These are phyloP conservation scores for Lotmaria passim DNA, from an alignment of 208 protist species.

Conservation along the genomic window DNA sequence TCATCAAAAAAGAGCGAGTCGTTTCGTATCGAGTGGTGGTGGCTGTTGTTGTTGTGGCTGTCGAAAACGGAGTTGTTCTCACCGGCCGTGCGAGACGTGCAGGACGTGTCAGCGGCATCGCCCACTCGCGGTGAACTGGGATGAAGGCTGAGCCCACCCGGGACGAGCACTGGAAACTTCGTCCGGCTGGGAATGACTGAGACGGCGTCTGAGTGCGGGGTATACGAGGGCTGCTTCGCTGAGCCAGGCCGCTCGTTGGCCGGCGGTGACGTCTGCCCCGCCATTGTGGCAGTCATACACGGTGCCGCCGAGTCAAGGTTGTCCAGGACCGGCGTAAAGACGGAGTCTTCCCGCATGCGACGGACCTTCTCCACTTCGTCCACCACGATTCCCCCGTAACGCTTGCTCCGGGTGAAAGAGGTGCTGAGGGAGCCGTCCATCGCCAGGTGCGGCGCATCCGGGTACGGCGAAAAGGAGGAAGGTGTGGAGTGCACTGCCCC, in stretches of 20 bases:
- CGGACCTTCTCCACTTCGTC: conserved; percentile 40
- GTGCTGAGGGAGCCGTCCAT: not conserved
- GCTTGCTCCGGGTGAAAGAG: not conserved
- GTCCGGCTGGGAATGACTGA: not conserved
- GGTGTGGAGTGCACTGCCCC: not conserved
- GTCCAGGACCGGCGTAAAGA: conserved; percentile 6
- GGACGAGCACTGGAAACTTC: not conserved
- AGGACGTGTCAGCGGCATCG: not conserved
- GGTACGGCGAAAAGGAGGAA: not conserved
- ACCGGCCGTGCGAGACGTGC: too few species aligned
- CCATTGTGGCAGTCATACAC: not conserved
- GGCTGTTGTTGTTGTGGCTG: not conserved
- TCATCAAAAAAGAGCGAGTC: not conserved
- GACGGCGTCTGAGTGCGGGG: not conserved
- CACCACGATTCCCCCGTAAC: conserved; percentile 26
- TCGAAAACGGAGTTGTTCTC: too few species aligned
- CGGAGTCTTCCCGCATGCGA: conserved; percentile 23
- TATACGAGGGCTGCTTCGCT: not conserved
- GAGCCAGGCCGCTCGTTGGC: not conserved
- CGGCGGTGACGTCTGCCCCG: not conserved
- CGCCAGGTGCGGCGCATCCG: not conserved
- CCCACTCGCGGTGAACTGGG: not conserved
- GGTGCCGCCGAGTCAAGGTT: not conserved
- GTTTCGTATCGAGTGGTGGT: not conserved
- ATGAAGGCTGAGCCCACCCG: not conserved